phyloP scores from a whole-genome alignment of 305 asterid species.

The Petunia hybrid region DNA sequence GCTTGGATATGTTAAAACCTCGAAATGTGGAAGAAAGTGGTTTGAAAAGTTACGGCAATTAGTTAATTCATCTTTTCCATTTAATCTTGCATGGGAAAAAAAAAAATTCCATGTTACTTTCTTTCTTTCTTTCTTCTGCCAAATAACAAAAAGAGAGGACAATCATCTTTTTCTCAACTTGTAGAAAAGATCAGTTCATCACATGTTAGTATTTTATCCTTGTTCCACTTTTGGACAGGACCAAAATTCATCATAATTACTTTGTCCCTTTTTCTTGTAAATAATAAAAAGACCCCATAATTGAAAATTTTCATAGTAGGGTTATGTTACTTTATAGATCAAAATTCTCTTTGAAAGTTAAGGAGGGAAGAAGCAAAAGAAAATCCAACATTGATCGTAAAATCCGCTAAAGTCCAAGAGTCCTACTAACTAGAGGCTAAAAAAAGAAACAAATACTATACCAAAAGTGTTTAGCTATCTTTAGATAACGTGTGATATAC shows the following conservation, averaged over 20 bases:
- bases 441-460: slow-evolving; percentile 1
- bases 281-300: background rate
- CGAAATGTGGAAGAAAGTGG: slow-evolving; percentile 45
- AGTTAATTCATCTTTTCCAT: slow-evolving; percentile 25
- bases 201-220: slow-evolving; percentile 7
- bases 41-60: slow-evolving; percentile 23
- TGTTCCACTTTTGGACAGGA: background rate
- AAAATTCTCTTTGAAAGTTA: slow-evolving; percentile 10
- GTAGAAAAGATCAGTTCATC: slow-evolving; percentile 19
- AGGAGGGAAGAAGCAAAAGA: slow-evolving; percentile 25
- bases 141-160: slow-evolving; percentile 31
- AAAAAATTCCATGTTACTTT: slow-evolving; percentile 17
- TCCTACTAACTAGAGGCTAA: background rate
- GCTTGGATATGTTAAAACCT: slow-evolving; percentile 29
- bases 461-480: slow-evolving; percentile 15
- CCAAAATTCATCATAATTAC: background rate
- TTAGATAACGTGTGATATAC: slow-evolving; percentile 33
- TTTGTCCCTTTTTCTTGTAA: background rate
- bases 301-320: background rate
- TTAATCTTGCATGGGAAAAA: slow-evolving; percentile 18
- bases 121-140: slow-evolving; percentile 12
- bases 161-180: slow-evolving; percentile 16
- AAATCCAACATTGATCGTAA: slow-evolving; percentile 28
- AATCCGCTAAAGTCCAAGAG: slow-evolving; percentile 26
- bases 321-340: background rate